Conservation (phyloP, 2,329 filamentous ascomycete genomes). For the Lomentospora prolificans region DNA sequence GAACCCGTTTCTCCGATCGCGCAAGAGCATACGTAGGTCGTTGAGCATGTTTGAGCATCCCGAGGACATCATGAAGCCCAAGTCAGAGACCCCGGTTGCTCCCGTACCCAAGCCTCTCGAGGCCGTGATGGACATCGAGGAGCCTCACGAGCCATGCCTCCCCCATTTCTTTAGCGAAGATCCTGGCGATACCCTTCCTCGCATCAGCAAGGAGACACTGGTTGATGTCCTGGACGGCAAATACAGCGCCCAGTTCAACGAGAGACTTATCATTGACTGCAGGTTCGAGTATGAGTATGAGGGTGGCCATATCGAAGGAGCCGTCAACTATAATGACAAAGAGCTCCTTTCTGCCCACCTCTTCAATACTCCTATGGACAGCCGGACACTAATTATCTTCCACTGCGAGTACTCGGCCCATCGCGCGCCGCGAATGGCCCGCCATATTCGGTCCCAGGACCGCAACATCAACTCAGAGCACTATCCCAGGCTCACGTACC, state of each 20-base stretch:
- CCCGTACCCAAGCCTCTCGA: conserved; percentile 38
- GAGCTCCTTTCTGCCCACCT: conserved; percentile 72
- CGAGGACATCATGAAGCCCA: conserved; percentile 75
- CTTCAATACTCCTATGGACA: conserved; percentile 57
- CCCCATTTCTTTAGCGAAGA: conserved; percentile 78
- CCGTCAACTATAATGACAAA: conserved; percentile 96
- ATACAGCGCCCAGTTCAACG: conserved; percentile 64
- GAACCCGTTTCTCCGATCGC: conserved; percentile 62
- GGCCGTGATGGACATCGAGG: conserved; percentile 77
- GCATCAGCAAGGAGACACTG: conserved; percentile 74
- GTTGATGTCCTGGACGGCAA: conserved; percentile 81
- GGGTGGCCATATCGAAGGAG: conserved; percentile 86
- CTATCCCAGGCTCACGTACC: conserved; percentile 86
- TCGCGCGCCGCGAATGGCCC: conserved; percentile 91
- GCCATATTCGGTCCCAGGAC: conserved; percentile 83
- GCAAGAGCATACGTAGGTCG: conserved; percentile 84
- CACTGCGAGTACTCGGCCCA: conserved; percentile 99
- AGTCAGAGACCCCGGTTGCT: conserved; percentile 37
- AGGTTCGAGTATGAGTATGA: conserved; percentile 98
- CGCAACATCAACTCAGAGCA: conserved; percentile 73
- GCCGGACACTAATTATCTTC: conserved; percentile 75
- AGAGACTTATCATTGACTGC: conserved; percentile 86
- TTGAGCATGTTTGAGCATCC: conserved; percentile 97
- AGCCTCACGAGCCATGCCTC: conserved; percentile 58
- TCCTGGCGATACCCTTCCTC: conserved; percentile 75